These are phyloP conservation scores for Schoenoplectus triqueter DNA, from an alignment of 202 grass and related monocot genomes.

Conservation along the genomic window DNA sequence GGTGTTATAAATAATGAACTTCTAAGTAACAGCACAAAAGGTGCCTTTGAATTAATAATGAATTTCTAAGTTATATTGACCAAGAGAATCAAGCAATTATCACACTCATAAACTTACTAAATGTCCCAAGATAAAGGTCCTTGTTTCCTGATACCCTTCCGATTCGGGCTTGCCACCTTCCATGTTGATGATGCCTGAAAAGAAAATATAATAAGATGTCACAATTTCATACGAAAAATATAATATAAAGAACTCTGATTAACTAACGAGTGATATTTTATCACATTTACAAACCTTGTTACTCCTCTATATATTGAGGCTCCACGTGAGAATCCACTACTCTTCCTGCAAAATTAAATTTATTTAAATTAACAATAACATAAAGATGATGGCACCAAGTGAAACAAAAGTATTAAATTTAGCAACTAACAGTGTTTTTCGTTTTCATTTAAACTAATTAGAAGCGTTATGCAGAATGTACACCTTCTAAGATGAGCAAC, in stretches of 20 bases:
- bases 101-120: constrained; percentile 55
- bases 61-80: not conserved
- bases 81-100: not conserved
- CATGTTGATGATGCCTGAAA: constrained; percentile 89
- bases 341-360: constrained; percentile 57
- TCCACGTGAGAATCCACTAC: constrained; percentile 90
- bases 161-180: constrained; percentile 94
- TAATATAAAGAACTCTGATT: not conserved
- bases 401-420: not conserved
- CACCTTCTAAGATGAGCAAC: constrained; percentile 95
- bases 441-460: not conserved
- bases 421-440: not conserved
- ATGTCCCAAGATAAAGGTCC: constrained; percentile 99
- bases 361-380: not conserved
- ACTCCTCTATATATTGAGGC: constrained; percentile 94
- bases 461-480: not conserved
- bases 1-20: not conserved
- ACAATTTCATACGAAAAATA: not conserved
- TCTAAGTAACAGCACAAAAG: not conserved
- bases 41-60: no score
- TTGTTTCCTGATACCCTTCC: constrained; percentile 98
- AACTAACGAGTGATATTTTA: not conserved
- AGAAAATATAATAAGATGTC: not conserved
- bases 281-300: constrained; percentile 57
- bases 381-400: not conserved